Base-by-base conservation (phyloP, 83 land plant species). In the Isoetes engelmannii region DNA sequence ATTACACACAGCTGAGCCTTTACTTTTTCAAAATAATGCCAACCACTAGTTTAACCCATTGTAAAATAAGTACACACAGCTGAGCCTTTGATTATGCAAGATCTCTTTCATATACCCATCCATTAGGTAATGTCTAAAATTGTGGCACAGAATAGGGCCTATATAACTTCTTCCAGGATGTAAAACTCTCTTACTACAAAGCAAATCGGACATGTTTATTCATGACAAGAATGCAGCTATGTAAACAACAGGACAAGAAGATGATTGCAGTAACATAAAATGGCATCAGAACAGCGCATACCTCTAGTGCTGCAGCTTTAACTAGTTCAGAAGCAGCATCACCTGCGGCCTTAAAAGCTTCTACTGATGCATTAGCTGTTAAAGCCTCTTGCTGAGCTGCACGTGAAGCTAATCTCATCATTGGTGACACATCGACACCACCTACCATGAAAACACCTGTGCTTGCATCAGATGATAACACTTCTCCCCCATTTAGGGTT, bases 321-420 rank as follows among this genome's bases (percentile, higher is more conserved):
- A 95, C 94, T 57, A 87, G 83, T 53, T 95, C 99, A 57, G 92
- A 89, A 60, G 99, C 99, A 71, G 90, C 91, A 82, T 95, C 99
- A 64, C 94, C 94, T 43, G 94, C 99, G 48, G 97, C 97, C 74
- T 70, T 86, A 49, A 91, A 68, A 6, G 99, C 99, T 69, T 89
- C 99, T 56, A 51, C 53, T 44, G 97, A 86, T 43, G 92, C 99
- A 82, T 75, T 78, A 17, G 89, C 99, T 48, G 79, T 72, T 72
- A 77, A 82, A 9, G 99, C 99, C 84, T 95, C 99, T 72, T 79
- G 83, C 83, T 91, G 84, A 65, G 99, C 99, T 65, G 97, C 91
- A 41, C 76, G 77, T 10, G 73, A 80, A 18, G 99, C 99, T 78
- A 75, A 85, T 65, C 76, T 84, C 6, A 91, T 85, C 21, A 84